Evolutionary conservation across 164 flowering plant genomes (phyloP), one percentile per base, ranked within the genome.

Genomic region (Euptelea pleiosperma): DNA sequence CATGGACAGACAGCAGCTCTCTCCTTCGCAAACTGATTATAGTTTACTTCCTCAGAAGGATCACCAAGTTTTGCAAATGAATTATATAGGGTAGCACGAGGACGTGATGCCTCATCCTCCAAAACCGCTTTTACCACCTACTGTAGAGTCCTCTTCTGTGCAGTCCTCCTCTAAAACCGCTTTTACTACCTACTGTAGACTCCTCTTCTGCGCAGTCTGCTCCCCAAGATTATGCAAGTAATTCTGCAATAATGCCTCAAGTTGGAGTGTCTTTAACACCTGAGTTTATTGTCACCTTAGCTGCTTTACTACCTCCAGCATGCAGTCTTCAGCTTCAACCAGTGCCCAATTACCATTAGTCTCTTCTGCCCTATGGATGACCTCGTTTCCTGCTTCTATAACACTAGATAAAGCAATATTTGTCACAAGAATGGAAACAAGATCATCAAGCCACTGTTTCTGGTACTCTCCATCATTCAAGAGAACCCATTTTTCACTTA

Each of bases 251-350:
- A 15, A 34, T 57, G 5, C 73, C 91, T 21, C 85, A 78, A 63
- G 65, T 78, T 60, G 79, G 86, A 30, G 71, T 87, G 18, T 35
- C 81, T 37, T 65, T 94, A 46, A 88, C 99, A 22, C 99, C 99
- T 22, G 99, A 94, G 62, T 83, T 94, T 45, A 73, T 94, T 68
- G 93, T 97, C 8, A 76, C 88, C 30, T 70, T 94, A 49, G 77
- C 95, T 45, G 70, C 89, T 31, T 57, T 88, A 16, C 52, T 88
- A 15, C 95, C 97, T 35, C 71, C 24, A 82, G 74, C 44, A 45
- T 64, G 21, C 84, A 80, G 52, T 54, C 83, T n/a, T 61, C 80
- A 16, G 65, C 37, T 65, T 35, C 70, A 30, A 79, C 70, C 41
- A 66, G 41, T 63, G 65, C 69, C 8, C 79, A 73, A 46, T 61